A percentile compares a stretch with the other conserved stretches of the same genome.
Conservation (phyloP, 352 stramenopile species). For the Peronospora belbahrii region DNA sequence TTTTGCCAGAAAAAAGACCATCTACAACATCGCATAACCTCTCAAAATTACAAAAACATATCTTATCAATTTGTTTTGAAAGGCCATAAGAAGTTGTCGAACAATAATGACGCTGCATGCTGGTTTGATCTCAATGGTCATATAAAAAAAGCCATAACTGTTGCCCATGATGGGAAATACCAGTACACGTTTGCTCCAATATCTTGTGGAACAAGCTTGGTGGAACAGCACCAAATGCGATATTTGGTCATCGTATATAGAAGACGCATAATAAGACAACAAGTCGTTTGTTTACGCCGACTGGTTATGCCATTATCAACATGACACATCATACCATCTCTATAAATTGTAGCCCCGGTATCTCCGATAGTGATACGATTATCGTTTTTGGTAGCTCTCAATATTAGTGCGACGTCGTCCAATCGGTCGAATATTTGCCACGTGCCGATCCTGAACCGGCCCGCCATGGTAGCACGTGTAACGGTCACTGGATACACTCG, state of each 20-base stretch:
- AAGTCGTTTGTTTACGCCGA: no score
- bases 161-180: no score
- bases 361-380: not conserved
- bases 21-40: not conserved
- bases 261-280: not conserved
- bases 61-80: not conserved
- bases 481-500: not conserved
- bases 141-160: not conserved
- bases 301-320: no score
- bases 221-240: no score
- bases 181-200: no score
- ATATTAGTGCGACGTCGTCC: slow-evolving; percentile 3
- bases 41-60: not conserved
- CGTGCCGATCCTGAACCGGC: slow-evolving; percentile 3
- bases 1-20: slow-evolving; percentile 16
- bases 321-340: no score
- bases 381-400: slow-evolving; percentile 4
- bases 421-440: slow-evolving; percentile 6
- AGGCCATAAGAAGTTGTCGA: not conserved
- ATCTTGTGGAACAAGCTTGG: no score
- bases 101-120: no score
- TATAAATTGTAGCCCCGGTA: not conserved
- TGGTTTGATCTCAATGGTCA: no score
- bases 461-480: slow-evolving; percentile 2
- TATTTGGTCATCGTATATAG: no score